A percentile compares a stretch with the other conserved stretches of the same genome.
phyloP scores from a whole-genome alignment of 352 stramenopile genomes.

The Albugo candida region DNA sequence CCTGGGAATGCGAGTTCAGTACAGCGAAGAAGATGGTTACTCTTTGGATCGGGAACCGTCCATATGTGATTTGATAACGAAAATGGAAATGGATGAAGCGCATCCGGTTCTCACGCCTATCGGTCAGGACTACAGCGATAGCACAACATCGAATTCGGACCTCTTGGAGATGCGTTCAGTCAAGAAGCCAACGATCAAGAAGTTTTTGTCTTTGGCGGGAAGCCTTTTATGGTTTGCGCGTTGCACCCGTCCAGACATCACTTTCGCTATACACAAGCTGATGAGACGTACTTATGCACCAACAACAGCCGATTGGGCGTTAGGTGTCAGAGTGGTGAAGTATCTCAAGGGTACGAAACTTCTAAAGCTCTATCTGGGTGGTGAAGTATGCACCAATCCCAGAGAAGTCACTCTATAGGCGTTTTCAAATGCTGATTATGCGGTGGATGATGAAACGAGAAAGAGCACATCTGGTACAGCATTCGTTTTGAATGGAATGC shows the following conservation, averaged over 20 bases:
- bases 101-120: constrained; percentile 9
- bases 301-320: constrained; percentile 1
- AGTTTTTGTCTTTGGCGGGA: constrained; percentile 16
- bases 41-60: constrained; percentile 8
- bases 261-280: constrained; percentile 10
- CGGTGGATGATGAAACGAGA: constrained; percentile 2
- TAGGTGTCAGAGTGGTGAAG: constrained; percentile 4
- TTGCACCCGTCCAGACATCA: constrained; percentile 13
- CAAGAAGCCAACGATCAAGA: constrained; percentile 6
- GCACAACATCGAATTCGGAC: neutral
- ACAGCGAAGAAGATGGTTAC: constrained; percentile 3
- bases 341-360: constrained; percentile 11
- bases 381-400: neutral
- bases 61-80: constrained; percentile 10
- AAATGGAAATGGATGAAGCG: constrained; percentile 5
- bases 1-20: constrained; percentile 11
- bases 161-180: constrained; percentile 4
- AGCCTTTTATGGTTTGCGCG: constrained; percentile 14
- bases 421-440: constrained; percentile 11
- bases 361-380: constrained; percentile 3
- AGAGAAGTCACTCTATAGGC: neutral
- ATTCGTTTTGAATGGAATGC: constrained; percentile 6
- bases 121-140: neutral
- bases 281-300: constrained; percentile 6
- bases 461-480: constrained; percentile 10